Percentiles rank a stretch among this genome's conserved stretches.
Conservation (phyloP, 164 flowering plant genomes). For the Stephania japonica region DNA sequence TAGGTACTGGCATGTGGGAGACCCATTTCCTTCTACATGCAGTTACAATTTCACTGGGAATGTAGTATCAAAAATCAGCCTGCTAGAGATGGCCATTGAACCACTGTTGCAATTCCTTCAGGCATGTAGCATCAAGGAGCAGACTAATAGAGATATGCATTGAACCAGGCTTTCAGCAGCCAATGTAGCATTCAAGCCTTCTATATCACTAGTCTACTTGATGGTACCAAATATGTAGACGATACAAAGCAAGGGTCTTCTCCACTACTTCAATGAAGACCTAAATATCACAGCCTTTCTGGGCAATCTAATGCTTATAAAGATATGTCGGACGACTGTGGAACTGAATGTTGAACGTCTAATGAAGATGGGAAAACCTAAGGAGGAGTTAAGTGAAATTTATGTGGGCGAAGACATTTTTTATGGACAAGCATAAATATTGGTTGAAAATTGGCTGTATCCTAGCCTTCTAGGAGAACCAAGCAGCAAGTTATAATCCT, state of each 20-base stretch:
- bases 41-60: neutral
- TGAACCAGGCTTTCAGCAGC: too few relatives aligned
- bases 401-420: neutral
- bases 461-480: neutral
- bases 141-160: too few relatives aligned
- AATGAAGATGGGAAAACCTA: neutral
- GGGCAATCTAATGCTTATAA: neutral
- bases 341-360: neutral
- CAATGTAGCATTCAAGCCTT: too few relatives aligned
- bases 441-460: neutral
- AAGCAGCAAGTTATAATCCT: neutral
- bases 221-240: neutral
- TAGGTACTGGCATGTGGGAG: neutral
- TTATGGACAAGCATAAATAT: neutral
- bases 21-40: neutral
- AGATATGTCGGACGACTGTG: neutral
- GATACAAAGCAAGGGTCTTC: neutral
- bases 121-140: too few relatives aligned
- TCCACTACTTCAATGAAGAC: neutral
- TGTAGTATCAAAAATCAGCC: neutral
- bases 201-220: neutral
- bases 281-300: neutral
- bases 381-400: neutral
- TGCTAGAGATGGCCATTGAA: too few relatives aligned
- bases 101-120: too few relatives aligned